Evolutionary conservation across 176 grass and related monocot species (phyloP), one percentile per base, ranked within the genome.

Genomic region (Eragrostis nindensis): DNA sequence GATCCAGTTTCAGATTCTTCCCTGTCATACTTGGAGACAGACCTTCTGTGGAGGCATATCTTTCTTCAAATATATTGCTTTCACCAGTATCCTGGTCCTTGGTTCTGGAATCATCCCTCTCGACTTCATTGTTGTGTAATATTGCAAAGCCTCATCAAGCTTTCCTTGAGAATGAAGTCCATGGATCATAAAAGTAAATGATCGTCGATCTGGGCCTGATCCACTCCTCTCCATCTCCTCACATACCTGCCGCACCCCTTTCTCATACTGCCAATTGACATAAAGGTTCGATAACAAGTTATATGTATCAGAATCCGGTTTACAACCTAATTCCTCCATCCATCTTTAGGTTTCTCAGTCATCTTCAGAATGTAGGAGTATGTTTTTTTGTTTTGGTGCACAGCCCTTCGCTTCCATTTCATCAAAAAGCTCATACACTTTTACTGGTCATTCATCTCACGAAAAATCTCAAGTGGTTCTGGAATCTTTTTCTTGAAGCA

Each of bases 401-500:
- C 83, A 86, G 52, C 86, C 89, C 48, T 91, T 94, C 36, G 68
- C 53, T 54, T 91, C 89, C 89, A 94, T 94, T 24, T 87, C 80
- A 87, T 89, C 75, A 47, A 94, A 41, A 81, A 94, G 86, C 63
- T 94, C 83, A 67, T 79, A 65, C 43, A 94, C 89, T 63, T 94
- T 91, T 69, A 55, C 49, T 55, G 83, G 24, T 89, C 89, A 78
- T 87, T 84, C 89, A 94, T 94, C 78, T 91, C 92, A 54, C 86
- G 25, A 49, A 94, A 91, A 70, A 94, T 94, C 54, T 79, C 48
- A 43, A 94, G 86, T 16, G 92, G 89, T 66, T 91, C 75, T 26
- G 86, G 92, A 66, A 94, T 87, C 82, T 60, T 82, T 83, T 94
- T 94, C 83, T 91, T 94, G 54, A 91, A 94, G 62, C 92, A 94